Evolutionary conservation across 177 flowering plant genomes (phyloP).

Genomic region (Vitis hybrid): DNA sequence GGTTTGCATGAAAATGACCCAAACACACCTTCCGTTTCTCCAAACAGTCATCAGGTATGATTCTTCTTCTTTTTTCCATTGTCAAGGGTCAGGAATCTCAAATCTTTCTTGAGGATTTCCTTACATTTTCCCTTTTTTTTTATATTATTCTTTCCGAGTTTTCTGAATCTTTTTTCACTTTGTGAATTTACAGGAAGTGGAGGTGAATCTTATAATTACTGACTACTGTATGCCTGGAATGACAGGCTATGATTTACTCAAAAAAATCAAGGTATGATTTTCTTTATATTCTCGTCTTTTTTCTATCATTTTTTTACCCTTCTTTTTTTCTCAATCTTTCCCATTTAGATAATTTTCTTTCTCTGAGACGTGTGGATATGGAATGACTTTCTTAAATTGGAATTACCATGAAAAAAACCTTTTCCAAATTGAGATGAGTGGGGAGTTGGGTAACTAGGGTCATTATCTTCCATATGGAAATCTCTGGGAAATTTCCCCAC

Average conservation of each 20-base stretch:
- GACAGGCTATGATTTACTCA: conserved; percentile 96
- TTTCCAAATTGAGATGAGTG: background rate
- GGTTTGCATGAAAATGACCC: conserved; percentile 49
- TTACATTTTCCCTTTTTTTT: background rate
- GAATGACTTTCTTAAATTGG: background rate
- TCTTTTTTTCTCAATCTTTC: background rate
- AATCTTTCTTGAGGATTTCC: background rate
- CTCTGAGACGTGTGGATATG: conserved; percentile 7
- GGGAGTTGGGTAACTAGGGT: background rate
- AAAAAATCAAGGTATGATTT: conserved; percentile 71
- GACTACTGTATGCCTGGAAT: conserved; percentile 98
- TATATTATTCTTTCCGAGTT: conserved; percentile 7
- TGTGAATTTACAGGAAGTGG: conserved; percentile 56
- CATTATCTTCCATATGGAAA: background rate
- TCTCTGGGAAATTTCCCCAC: conserved; percentile 16
- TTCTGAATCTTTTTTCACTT: conserved; percentile 3
- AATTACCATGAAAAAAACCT: background rate
- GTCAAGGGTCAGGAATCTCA: background rate
- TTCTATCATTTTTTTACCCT: conserved; percentile 9
- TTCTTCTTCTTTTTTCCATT: conserved; percentile 7
- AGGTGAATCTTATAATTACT: conserved; percentile 83
- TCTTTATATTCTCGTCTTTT: conserved; percentile 2
- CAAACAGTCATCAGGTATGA: conserved; percentile 44
- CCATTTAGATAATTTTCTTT: conserved; percentile 9
- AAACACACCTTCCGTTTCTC: conserved; percentile 36